Evolutionary conservation across 805 yeast species (phyloP).

Genomic region (Starmerella floricola): DNA sequence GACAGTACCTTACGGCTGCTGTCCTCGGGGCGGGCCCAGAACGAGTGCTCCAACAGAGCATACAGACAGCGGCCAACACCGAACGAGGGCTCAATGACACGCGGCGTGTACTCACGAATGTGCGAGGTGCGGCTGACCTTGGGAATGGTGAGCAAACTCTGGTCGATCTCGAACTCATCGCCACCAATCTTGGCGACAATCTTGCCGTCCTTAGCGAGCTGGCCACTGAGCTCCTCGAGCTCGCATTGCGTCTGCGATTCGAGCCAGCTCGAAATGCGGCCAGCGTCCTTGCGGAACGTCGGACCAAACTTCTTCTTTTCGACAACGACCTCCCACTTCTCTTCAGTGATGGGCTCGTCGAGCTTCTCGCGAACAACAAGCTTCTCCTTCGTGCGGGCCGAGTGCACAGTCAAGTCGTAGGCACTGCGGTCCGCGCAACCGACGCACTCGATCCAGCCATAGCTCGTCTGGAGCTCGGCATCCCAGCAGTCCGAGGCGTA

Average conservation of each 20-base stretch:
- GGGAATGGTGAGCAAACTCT: slow-evolving; percentile 58
- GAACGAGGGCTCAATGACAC: slow-evolving; percentile 97
- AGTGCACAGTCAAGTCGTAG: slow-evolving; percentile 87
- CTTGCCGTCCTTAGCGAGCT: slow-evolving; percentile 49
- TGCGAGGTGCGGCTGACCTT: slow-evolving; percentile 75
- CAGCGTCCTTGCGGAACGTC: slow-evolving; percentile 92
- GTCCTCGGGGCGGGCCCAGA: slow-evolving; percentile 90
- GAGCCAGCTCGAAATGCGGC: slow-evolving; percentile 75
- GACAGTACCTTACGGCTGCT: slow-evolving; percentile 81
- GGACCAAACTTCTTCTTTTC: slow-evolving; percentile 97
- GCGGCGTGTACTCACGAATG: slow-evolving; percentile 89
- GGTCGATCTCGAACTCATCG: slow-evolving; percentile 59
- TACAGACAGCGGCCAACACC: slow-evolving; percentile 97
- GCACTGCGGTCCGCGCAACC: slow-evolving; percentile 99
- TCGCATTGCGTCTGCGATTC: slow-evolving; percentile 68
- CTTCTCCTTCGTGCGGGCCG: slow-evolving; percentile 90
- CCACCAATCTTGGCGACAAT: slow-evolving; percentile 59
- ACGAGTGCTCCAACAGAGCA: slow-evolving; percentile 82
- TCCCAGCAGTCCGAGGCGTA: slow-evolving; percentile 99
- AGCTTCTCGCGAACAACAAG: slow-evolving; percentile 86
- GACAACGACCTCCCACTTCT: slow-evolving; percentile 70
- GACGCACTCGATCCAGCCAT: slow-evolving; percentile 99
- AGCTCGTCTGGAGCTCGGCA: slow-evolving; percentile 88
- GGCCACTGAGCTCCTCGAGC: slow-evolving; percentile 61
- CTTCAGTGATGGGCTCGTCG: slow-evolving; percentile 71